These are phyloP conservation scores for Lunasporangiospora selenospora DNA, from an alignment of 192 early-diverging fungal species.

Conservation along the genomic window DNA sequence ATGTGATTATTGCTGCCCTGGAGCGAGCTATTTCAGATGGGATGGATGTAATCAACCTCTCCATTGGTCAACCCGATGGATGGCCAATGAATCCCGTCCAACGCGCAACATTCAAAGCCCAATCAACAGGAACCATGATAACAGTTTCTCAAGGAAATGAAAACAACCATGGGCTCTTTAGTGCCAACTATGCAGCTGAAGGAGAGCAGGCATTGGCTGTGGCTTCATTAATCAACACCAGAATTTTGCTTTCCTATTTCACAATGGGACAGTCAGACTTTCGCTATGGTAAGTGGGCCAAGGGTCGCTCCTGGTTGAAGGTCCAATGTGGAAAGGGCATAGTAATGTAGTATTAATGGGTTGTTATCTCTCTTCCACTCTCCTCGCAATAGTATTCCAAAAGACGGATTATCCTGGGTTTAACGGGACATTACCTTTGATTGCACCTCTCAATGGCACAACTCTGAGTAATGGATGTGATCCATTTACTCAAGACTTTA, in stretches of 20 bases:
- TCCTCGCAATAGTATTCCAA: conserved; percentile 1
- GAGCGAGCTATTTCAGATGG: conserved; percentile 68
- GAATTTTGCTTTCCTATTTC: conserved; percentile 28
- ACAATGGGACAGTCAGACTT: too few relatives aligned
- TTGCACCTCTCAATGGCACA: conserved; percentile 32
- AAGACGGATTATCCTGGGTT: conserved; percentile 11
- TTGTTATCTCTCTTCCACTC: background rate
- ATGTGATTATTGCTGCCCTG: conserved; percentile 80
- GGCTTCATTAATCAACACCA: conserved; percentile 56
- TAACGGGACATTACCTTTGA: conserved; percentile 32
- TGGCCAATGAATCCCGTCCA: conserved; percentile 65
- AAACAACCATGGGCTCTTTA: conserved; percentile 64
- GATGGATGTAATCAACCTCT: conserved; percentile 83
- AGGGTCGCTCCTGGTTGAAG: too few relatives aligned
- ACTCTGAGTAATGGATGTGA: conserved; percentile 60
- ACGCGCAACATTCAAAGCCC: conserved; percentile 58
- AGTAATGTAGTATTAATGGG: background rate
- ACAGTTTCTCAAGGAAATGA: conserved; percentile 69
- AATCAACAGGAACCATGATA: conserved; percentile 47
- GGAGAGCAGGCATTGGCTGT: conserved; percentile 60
- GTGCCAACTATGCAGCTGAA: conserved; percentile 59
- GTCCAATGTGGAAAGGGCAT: too few relatives aligned
- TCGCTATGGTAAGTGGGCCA: too few relatives aligned
- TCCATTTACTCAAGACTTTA: conserved; percentile 38
- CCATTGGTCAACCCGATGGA: conserved; percentile 68